Base-by-base conservation (phyloP, 2,329 filamentous ascomycete genomes). In the Sporothrix brasiliensis region DNA sequence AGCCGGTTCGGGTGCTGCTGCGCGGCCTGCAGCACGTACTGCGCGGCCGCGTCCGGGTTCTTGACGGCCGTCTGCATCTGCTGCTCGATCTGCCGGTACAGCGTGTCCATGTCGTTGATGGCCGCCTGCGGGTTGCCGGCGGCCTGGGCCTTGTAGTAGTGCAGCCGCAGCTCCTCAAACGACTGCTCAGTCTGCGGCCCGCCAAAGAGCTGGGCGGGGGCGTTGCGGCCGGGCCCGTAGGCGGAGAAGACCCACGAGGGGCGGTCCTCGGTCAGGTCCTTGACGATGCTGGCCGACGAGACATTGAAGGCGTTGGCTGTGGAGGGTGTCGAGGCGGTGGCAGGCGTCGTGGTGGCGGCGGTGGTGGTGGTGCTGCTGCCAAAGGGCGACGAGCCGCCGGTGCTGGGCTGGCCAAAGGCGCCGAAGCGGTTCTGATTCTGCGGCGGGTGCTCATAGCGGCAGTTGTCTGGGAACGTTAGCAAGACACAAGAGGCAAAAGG, bases 221-320 rank as follows among this genome's bases (percentile, higher is more conserved):
- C 88, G 75, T 93, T 87, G 75, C 83, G 86, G 4, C 91, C 91
- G 0, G 94, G 93, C 0, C 89, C 92, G 79, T 97, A 98, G 27
- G 91, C 86, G 1, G 94, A 97, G 30, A 97, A 85, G 4, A 95
- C 90, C 91, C 94, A 98, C 83, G 87, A 81, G 21, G 94, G 94
- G 10, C 86, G 85, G 72, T 95, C 92, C 27, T 84, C 83, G 0
- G 84, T 87, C 60, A 96, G 83, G 77, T 96, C 93, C 68, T 81
- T 80, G 72, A 85, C 84, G 75, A 96, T 90, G 2, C 80, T 81
- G 0, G 87, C 86, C 54, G 81, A 80, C n/a, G 81, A 86, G 53
- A 93, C 79, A 58, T 80, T 83, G 77, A 88, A 87, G 4, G 82
- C 74, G 21, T 73, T 69, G 68, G 44, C 74, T 70, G 44, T 39